A percentile compares a stretch with the other conserved stretches of the same genome.
phyloP scores from a whole-genome alignment of 768 basidiomycete species.

The Butyriboletus loyo region DNA sequence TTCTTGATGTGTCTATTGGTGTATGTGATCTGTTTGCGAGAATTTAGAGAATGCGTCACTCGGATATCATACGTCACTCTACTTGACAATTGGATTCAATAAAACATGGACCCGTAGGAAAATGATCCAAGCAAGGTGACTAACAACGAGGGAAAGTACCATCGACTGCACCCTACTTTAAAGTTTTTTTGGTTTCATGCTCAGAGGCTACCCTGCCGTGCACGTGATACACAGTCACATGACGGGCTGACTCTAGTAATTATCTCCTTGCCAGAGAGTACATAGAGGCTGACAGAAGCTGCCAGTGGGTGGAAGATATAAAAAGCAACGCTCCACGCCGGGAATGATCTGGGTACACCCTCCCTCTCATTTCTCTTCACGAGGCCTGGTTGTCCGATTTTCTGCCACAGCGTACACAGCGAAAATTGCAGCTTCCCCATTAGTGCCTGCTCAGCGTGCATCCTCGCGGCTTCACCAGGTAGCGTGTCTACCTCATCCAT shows the following conservation, averaged over 20 bases:
- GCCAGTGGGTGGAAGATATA: conserved; percentile 12
- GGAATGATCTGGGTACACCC: conserved; percentile 9
- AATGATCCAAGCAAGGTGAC: too few relatives aligned
- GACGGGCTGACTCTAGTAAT: background rate
- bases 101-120: too few relatives aligned
- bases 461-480: conserved; percentile 27
- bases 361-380: conserved; percentile 3
- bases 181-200: too few relatives aligned
- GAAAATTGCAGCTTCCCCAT: conserved; percentile 13
- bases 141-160: too few relatives aligned
- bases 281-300: conserved; percentile 16
- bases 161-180: too few relatives aligned
- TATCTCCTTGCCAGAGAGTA: background rate
- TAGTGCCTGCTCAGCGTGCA: conserved; percentile 5
- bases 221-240: conserved; percentile 20
- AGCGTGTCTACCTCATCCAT: conserved; percentile 1
- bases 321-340: conserved; percentile 4
- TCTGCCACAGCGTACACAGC: conserved; percentile 3
- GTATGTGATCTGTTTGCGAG: too few relatives aligned
- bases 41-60: too few relatives aligned
- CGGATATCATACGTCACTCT: too few relatives aligned
- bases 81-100: too few relatives aligned
- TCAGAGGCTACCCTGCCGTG: too few relatives aligned
- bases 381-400: conserved; percentile 8
- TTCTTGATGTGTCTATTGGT: too few relatives aligned